These are phyloP conservation scores for Diaporthe citri DNA, from an alignment of 2,329 filamentous ascomycete species.

Conservation along the genomic window DNA sequence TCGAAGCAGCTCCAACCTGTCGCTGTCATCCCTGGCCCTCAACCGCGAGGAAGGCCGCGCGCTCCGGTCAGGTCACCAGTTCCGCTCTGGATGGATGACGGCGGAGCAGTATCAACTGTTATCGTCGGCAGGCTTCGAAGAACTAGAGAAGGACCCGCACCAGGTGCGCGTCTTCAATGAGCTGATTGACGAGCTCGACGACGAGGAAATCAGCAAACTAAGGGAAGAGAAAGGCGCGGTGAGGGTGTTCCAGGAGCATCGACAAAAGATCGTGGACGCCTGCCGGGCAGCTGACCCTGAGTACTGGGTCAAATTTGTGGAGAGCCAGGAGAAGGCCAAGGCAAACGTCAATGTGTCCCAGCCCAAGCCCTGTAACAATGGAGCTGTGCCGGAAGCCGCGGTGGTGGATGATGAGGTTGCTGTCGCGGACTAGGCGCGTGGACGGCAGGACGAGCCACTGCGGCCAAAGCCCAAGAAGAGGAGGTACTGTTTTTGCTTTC, in stretches of 20 bases:
- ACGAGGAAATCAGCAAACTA: constrained; percentile 67
- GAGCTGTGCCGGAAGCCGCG: background rate
- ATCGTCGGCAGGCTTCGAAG: constrained; percentile 56
- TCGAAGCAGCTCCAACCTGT: constrained; percentile 66
- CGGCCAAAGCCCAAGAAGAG: background rate
- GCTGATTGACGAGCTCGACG: constrained; percentile 73
- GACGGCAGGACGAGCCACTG: background rate
- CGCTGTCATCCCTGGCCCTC: constrained; percentile 63
- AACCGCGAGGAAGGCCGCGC: constrained; percentile 70
- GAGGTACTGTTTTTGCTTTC: constrained; percentile 8
- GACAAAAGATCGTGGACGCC: constrained; percentile 60
- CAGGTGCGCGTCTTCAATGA: constrained; percentile 68
- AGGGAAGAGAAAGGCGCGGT: constrained; percentile 71
- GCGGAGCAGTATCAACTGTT: constrained; percentile 65
- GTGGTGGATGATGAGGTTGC: constrained; percentile 27
- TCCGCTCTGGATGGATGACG: constrained; percentile 64
- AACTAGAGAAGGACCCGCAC: constrained; percentile 63
- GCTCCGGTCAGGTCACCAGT: constrained; percentile 67
- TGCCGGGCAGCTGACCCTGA: constrained; percentile 74
- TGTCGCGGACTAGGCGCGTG: constrained; percentile 12
- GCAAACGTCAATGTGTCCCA: constrained; percentile 60
- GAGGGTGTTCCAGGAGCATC: constrained; percentile 71
- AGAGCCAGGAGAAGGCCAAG: constrained; percentile 70
- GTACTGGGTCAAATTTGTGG: constrained; percentile 73
- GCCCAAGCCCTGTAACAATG: constrained; percentile 17